Evolutionary conservation across 192 early-diverging fungal genomes (phyloP).

Genomic region (Gorgonomyces haynaldii): DNA sequence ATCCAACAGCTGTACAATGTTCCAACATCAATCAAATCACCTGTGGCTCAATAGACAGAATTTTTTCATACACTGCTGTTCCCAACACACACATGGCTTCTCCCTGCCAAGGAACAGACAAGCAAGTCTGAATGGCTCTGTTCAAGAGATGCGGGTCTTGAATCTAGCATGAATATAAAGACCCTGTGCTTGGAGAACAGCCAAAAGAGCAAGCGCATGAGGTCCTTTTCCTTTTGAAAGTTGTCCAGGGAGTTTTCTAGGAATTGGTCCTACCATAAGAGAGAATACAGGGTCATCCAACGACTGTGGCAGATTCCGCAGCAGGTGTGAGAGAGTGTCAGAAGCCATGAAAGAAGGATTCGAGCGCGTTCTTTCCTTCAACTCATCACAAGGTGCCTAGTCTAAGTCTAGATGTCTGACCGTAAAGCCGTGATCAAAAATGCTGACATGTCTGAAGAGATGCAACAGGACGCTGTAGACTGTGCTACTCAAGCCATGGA

Average conservation of each 20-base stretch:
- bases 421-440: slow-evolving; percentile 88
- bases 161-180: no score
- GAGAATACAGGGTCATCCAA: background rate
- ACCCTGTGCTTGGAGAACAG: no score
- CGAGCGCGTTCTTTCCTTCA: background rate
- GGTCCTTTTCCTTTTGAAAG: no score
- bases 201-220: no score
- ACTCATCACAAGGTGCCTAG: background rate
- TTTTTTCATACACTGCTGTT: no score
- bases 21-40: no score
- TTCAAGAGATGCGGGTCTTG: no score
- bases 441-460: slow-evolving; percentile 94
- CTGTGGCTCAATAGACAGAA: no score
- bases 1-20: no score
- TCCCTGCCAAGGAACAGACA: no score
- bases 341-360: slow-evolving; percentile 1
- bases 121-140: no score
- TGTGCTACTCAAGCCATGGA: slow-evolving; percentile 70
- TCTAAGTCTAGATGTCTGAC: slow-evolving; percentile 51
- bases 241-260: background rate
- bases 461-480: slow-evolving; percentile 82
- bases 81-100: no score
- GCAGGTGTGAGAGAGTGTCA: background rate
- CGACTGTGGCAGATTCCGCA: background rate
- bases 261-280: background rate